Conservation (phyloP, 208 protist genomes). For the Acanthamoeba castellanii region DNA sequence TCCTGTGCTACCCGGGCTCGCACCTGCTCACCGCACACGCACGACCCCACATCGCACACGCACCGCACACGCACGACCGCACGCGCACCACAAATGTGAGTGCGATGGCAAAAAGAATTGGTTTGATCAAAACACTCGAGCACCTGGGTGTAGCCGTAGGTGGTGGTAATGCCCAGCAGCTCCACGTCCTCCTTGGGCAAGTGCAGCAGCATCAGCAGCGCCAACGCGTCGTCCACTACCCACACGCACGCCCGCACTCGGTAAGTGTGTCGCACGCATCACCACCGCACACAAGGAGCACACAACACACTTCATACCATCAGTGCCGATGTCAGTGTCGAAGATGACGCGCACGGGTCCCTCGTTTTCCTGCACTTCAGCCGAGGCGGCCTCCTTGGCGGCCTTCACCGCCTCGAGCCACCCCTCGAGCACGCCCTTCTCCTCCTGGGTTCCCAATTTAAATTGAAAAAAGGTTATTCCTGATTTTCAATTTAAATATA, state of each 20-base stretch:
- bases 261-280: background rate
- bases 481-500: background rate
- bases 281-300: too few species aligned
- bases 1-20: background rate
- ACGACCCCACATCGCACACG: too few species aligned
- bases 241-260: background rate
- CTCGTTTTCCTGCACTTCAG: background rate
- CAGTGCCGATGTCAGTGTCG: slow-evolving; percentile 14
- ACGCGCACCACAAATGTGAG: too few species aligned
- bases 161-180: background rate
- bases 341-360: slow-evolving; percentile 19
- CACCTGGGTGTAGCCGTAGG: background rate
- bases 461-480: background rate
- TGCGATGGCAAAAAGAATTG: too few species aligned
- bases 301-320: background rate
- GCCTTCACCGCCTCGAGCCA: background rate
- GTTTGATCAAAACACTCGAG: too few species aligned
- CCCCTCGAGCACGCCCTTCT: background rate
- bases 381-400: background rate
- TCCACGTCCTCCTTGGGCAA: background rate
- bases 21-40: too few species aligned
- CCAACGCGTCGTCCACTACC: background rate
- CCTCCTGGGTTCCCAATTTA: background rate
- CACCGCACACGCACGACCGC: too few species aligned
- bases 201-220: background rate